Percentiles rank a stretch among this genome's conserved stretches.
Conservation (phyloP, 176 grass and related monocot genomes). For the Thalia dealbata region DNA sequence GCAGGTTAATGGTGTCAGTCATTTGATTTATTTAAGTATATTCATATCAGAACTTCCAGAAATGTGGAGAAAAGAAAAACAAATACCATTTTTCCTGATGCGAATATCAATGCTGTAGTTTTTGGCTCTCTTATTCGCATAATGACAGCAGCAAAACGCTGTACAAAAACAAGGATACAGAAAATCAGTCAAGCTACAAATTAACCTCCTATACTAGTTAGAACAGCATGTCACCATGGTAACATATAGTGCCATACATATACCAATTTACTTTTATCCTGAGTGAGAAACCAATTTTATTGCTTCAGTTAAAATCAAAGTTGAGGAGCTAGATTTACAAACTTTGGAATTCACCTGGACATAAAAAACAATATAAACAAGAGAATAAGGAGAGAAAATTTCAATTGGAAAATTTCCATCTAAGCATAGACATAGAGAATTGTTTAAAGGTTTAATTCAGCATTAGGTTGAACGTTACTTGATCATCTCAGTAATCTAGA, state of each 20-base stretch:
- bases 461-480: neutral
- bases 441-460: neutral
- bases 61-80: neutral
- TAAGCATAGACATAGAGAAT: neutral
- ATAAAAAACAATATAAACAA: neutral
- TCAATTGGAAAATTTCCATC: neutral
- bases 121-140: conserved; percentile 92
- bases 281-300: neutral
- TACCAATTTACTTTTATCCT: neutral
- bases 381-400: neutral
- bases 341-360: neutral
- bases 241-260: neutral
- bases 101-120: conserved; percentile 77
- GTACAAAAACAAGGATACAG: conserved; percentile 4
- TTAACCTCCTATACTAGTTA: neutral
- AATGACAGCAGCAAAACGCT: conserved; percentile 82
- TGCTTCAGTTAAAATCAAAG: neutral
- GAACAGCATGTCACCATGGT: neutral
- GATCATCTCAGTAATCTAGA: neutral
- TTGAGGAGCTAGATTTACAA: neutral
- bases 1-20: too few relatives aligned
- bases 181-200: conserved; percentile 1
- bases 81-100: conserved; percentile 84
- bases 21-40: neutral
- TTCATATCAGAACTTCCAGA: neutral